Evolutionary conservation across 2,329 filamentous ascomycete species (phyloP).

Genomic region (Paraconiothyrium sp.): DNA sequence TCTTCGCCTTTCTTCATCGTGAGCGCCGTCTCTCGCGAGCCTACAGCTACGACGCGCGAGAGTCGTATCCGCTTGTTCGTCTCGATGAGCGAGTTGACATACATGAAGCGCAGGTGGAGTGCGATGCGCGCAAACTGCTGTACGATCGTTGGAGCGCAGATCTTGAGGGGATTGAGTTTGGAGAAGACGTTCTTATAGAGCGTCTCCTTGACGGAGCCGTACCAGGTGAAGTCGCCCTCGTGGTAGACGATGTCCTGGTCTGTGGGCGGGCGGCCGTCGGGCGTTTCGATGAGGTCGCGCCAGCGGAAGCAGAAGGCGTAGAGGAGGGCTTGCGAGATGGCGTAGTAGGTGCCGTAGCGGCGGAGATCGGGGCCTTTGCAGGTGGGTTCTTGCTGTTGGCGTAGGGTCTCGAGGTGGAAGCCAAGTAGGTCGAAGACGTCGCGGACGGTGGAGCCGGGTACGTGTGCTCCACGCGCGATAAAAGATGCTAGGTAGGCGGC

Average conservation of each 20-base stretch:
- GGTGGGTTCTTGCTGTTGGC: slow-evolving; percentile 73
- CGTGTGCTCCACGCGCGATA: slow-evolving; percentile 86
- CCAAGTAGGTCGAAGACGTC: slow-evolving; percentile 83
- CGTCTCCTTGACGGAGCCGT: slow-evolving; percentile 75
- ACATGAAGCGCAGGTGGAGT: slow-evolving; percentile 85
- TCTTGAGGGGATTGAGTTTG: slow-evolving; percentile 91
- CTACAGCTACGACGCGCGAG: slow-evolving; percentile 61
- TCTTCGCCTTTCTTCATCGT: slow-evolving; percentile 72
- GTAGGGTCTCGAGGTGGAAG: slow-evolving; percentile 78
- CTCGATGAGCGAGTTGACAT: slow-evolving; percentile 87
- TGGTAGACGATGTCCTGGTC: slow-evolving; percentile 67
- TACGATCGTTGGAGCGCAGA: slow-evolving; percentile 91
- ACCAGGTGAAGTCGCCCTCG: slow-evolving; percentile 81
- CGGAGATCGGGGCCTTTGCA: slow-evolving; percentile 87
- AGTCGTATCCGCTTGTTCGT: slow-evolving; percentile 90
- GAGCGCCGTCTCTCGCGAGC: slow-evolving; percentile 65
- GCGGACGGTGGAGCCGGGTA: slow-evolving; percentile 79
- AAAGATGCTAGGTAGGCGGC: slow-evolving; percentile 95
- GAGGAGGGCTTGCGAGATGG: slow-evolving; percentile 84
- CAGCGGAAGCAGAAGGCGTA: slow-evolving; percentile 99
- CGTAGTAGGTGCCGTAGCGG: slow-evolving; percentile 85
- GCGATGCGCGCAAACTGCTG: slow-evolving; percentile 90
- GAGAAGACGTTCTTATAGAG: slow-evolving; percentile 83
- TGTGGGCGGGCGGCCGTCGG: slow-evolving; percentile 53
- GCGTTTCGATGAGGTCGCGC: slow-evolving; percentile 79